Evolutionary conservation across 192 early-diverging fungal species (phyloP), one percentile per base, ranked within the genome.

Genomic region (Podila verticillata): DNA sequence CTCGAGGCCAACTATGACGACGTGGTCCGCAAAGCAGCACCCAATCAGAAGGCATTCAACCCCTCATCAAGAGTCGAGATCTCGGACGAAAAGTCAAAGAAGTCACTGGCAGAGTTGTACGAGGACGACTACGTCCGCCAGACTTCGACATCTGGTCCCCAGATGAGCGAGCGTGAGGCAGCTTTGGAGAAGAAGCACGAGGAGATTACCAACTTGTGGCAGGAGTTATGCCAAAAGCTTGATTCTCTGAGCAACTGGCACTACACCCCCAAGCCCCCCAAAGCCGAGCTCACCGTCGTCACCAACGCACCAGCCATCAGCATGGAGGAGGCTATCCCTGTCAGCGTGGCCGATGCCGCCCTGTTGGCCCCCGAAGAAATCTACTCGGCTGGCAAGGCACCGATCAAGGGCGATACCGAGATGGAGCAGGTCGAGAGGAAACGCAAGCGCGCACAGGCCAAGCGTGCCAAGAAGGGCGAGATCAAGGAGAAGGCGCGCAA

Each of bases 241-340:
- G 96, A 99, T 70, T 93, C 96, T 4, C 85, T 99, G 35, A 93
- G 92, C 82, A 97, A 97, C 87, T 98, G 93, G 91, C 95, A 98
- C 84, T 98, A 89, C 85, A 90, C 93, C 36, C 97, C 97, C 39
- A 92, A 95, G 67, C 88, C 92, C 7, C 81, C 87, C 35, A 87
- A 88, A n/a, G 81, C 92, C 8, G 96, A 97, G 63, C 87, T 98
- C 48, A 88, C 89, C 51, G 89, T 97, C 32, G 87, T 91, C 57
- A 85, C 89, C 29, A 92, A 91, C 57, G 91, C 94, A 32, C 91
- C 98, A 4, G 92, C 98, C 2, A 88, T 99, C 61, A 85, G 89
- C 61, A 95, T 98, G 93, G 98, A 99, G 83, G 98, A 99, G 82
- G 92, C 97, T 31, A 94, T 94, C 65, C 98, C 98, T 20, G 87